Evolutionary conservation across 2,329 filamentous ascomycete species (phyloP).

Genomic region (Penicillium sp.): DNA sequence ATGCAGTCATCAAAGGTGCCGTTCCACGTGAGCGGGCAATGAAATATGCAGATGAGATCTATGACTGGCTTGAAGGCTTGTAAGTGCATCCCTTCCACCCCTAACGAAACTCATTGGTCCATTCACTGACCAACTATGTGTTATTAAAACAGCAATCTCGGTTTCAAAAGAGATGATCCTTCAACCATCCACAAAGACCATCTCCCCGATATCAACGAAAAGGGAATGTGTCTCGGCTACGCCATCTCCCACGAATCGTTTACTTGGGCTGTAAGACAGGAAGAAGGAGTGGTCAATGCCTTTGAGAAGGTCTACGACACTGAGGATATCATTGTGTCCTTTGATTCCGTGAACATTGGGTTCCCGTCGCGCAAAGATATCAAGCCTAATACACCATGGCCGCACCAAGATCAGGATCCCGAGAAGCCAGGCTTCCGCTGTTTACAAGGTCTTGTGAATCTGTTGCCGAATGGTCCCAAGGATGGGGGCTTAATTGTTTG

Average conservation of each 20-base stretch:
- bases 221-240: conserved; percentile 52
- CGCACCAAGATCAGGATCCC: conserved; percentile 50
- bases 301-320: conserved; percentile 51
- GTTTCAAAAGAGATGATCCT: conserved; percentile 37
- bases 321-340: conserved; percentile 53
- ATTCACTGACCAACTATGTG: neutral
- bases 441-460: conserved; percentile 26
- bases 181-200: conserved; percentile 34
- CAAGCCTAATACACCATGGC: conserved; percentile 45
- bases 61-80: conserved; percentile 25
- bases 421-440: conserved; percentile 51
- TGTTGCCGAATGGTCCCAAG: conserved; percentile 11
- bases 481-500: conserved; percentile 37
- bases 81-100: conserved; percentile 8
- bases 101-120: neutral
- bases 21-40: conserved; percentile 44
- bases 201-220: conserved; percentile 46
- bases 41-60: conserved; percentile 23
- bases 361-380: conserved; percentile 37
- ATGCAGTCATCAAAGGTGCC: conserved; percentile 48
- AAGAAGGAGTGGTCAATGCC: conserved; percentile 47
- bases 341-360: conserved; percentile 50
- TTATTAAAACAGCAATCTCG: conserved; percentile 27
- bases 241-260: conserved; percentile 52
- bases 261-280: conserved; percentile 48